These are phyloP conservation scores for Saraca asoca DNA, from an alignment of 331 rosid species.

Conservation along the genomic window DNA sequence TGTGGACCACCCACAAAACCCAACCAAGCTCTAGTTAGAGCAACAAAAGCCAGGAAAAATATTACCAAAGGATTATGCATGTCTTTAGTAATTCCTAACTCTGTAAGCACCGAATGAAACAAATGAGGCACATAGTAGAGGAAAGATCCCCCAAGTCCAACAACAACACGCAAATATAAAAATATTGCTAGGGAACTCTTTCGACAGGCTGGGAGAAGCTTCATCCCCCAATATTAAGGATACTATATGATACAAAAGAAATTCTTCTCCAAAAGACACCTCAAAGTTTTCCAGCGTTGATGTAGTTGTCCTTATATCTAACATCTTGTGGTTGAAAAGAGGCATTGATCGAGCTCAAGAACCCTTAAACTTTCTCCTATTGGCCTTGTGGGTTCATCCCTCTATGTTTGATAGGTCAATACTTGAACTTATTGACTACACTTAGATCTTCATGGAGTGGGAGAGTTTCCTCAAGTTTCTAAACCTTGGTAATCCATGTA, in stretches of 20 bases:
- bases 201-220: slow-evolving; percentile 94
- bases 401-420: slow-evolving; percentile 49
- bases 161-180: slow-evolving; percentile 71
- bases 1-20: slow-evolving; percentile 89
- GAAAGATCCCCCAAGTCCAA: slow-evolving; percentile 78
- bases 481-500: slow-evolving; percentile 67
- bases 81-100: slow-evolving; percentile 77
- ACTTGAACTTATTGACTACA: slow-evolving; percentile 45
- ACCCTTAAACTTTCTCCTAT: slow-evolving; percentile 88
- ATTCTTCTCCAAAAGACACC: slow-evolving; percentile 94
- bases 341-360: slow-evolving; percentile 73
- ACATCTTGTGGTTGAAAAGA: no score
- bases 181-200: slow-evolving; percentile 76
- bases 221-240: slow-evolving; percentile 76
- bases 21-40: slow-evolving; percentile 85
- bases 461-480: slow-evolving; percentile 61
- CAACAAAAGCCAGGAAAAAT: slow-evolving; percentile 76
- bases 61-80: no score
- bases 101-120: slow-evolving; percentile 56
- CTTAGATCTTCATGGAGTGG: slow-evolving; percentile 63
- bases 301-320: no score
- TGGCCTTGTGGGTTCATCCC: slow-evolving; percentile 77
- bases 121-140: slow-evolving; percentile 71
- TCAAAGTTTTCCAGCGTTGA: no score
- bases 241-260: slow-evolving; percentile 56